These are phyloP conservation scores for Hippophae tibetana DNA, from an alignment of 306 rosid genomes.

Conservation along the genomic window DNA sequence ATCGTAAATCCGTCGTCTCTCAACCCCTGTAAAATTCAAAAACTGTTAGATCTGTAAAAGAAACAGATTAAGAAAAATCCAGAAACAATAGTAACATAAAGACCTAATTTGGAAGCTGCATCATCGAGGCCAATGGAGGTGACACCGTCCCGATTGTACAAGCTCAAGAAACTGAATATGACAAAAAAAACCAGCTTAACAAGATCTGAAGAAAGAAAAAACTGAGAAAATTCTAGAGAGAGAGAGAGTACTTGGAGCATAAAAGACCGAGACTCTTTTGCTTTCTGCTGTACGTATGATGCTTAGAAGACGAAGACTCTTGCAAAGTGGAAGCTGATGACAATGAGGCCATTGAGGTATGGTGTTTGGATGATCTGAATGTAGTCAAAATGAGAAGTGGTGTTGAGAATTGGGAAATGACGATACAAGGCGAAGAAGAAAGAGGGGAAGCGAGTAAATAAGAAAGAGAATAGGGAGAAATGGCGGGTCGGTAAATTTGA, in stretches of 20 bases:
- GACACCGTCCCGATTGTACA: slow-evolving; percentile 58
- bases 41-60: not conserved
- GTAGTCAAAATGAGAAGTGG: not conserved
- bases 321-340: slow-evolving; percentile 21
- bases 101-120: slow-evolving; percentile 77
- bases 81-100: not conserved
- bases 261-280: slow-evolving; percentile 63
- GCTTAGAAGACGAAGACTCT: slow-evolving; percentile 34
- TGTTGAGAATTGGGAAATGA: not conserved
- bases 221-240: not conserved
- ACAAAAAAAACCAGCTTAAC: too few species aligned
- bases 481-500: slow-evolving; percentile 41
- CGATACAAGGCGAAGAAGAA: slow-evolving; percentile 21
- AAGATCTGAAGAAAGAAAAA: not conserved
- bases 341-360: slow-evolving; percentile 25
- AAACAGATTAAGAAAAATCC: not conserved
- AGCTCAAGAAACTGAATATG: slow-evolving; percentile 44
- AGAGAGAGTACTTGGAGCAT: slow-evolving; percentile 64
- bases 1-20: too few species aligned
- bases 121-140: slow-evolving; percentile 80
- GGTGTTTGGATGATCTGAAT: not conserved
- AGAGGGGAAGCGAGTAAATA: not conserved
- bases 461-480: slow-evolving; percentile 5
- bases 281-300: slow-evolving; percentile 30
- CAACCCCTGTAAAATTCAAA: too few species aligned